phyloP scores from a whole-genome alignment of 177 flowering plant genomes.

The Tripterygium wilfordii region DNA sequence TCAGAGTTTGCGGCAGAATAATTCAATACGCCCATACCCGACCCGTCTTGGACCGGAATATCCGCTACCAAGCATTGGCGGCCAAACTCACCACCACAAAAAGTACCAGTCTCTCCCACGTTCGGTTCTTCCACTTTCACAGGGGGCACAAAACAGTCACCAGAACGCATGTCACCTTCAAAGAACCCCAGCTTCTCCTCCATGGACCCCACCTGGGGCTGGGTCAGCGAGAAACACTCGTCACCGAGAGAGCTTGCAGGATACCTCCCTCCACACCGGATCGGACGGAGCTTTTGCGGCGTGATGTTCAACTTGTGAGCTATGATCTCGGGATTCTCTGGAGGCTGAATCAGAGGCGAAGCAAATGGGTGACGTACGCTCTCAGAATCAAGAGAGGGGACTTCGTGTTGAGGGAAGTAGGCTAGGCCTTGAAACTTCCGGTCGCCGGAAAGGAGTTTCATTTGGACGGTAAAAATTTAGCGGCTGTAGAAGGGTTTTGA shows the following conservation, averaged over 20 bases:
- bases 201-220: not conserved
- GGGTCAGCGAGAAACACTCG: no score
- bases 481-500: no score
- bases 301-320: conserved; percentile 17
- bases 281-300: conserved; percentile 51
- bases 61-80: no score
- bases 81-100: no score
- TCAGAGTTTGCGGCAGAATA: no score
- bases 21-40: not conserved
- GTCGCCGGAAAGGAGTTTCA: conserved; percentile 17
- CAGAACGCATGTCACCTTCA: no score
- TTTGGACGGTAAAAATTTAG: conserved; percentile 5
- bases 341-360: conserved; percentile 1
- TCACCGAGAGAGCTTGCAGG: not conserved
- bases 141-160: no score
- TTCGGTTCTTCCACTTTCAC: no score
- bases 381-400: conserved; percentile 22
- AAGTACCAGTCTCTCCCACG: conserved; percentile 2
- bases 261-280: conserved; percentile 22
- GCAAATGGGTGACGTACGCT: conserved; percentile 2
- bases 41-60: no score
- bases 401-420: conserved; percentile 18
- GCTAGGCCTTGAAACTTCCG: conserved; percentile 10
- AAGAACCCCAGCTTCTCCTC: no score
- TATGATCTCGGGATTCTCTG: no score